phyloP scores from a whole-genome alignment of 768 basidiomycete species.

The Trametes coccinea region DNA sequence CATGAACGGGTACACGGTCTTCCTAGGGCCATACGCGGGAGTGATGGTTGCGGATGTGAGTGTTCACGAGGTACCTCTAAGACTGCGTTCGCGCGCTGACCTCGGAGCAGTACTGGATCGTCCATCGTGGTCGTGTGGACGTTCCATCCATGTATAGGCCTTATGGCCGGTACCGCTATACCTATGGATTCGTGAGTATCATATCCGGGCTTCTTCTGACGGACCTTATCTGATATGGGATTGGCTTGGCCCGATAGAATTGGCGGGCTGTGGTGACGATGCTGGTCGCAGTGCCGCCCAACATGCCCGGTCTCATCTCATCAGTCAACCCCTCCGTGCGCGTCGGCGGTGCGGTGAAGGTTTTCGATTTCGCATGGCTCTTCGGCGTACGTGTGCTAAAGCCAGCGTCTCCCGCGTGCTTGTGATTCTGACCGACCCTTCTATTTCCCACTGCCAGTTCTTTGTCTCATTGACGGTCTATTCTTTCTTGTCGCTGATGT shows the following conservation, averaged over 20 bases:
- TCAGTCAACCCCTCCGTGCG: slow-evolving; percentile 66
- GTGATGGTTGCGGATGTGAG: slow-evolving; percentile 63
- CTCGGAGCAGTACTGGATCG: slow-evolving; percentile 64
- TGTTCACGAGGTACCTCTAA: neutral
- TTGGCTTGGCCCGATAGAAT: slow-evolving; percentile 48
- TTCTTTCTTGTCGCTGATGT: too few species aligned
- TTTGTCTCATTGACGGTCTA: too few species aligned
- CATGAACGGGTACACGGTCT: slow-evolving; percentile 83
- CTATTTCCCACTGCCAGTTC: too few species aligned
- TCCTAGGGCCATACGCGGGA: slow-evolving; percentile 85
- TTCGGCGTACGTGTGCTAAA: slow-evolving; percentile 56
- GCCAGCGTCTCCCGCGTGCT: too few species aligned
- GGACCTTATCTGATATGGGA: neutral
- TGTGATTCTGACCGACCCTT: too few species aligned
- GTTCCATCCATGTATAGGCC: slow-evolving; percentile 85
- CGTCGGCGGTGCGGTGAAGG: slow-evolving; percentile 54
- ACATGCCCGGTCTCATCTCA: slow-evolving; percentile 74
- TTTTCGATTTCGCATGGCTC: slow-evolving; percentile 78
- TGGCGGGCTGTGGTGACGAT: slow-evolving; percentile 77
- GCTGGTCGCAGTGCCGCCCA: slow-evolving; percentile 66
- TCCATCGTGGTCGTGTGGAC: slow-evolving; percentile 71
- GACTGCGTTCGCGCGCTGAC: too few species aligned
- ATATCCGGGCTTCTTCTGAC: neutral
- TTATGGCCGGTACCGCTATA: slow-evolving; percentile 75
- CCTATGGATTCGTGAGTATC: slow-evolving; percentile 62